Conservation (phyloP, 345 rosid genomes). For the Populus pruinosa region DNA sequence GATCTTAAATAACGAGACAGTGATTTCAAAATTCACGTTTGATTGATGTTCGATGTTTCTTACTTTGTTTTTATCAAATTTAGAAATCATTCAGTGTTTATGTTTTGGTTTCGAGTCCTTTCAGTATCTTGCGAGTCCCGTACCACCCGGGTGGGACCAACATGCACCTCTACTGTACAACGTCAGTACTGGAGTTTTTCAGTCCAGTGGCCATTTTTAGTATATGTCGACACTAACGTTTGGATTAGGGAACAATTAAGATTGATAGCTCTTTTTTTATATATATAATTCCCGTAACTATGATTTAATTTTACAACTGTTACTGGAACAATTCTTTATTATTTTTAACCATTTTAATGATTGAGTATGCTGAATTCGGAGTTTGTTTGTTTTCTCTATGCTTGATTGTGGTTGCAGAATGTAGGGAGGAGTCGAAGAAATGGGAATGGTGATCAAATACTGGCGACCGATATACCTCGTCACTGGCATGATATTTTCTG, state of each 20-base stretch:
- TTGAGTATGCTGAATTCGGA: neutral
- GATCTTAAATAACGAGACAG: neutral
- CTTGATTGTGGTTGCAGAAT: conserved; percentile 34
- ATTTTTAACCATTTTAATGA: neutral
- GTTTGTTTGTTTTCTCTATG: neutral
- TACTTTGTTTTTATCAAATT: neutral
- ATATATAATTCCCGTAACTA: neutral
- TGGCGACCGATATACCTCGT: conserved; percentile 46
- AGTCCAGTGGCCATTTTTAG: neutral
- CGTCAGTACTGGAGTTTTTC: neutral
- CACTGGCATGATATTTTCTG: conserved; percentile 93
- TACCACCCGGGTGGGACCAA: neutral
- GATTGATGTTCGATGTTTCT: neutral
- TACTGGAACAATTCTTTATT: neutral
- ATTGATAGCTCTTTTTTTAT: neutral
- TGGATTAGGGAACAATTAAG: neutral
- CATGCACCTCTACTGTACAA: neutral
- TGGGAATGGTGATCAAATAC: conserved; percentile 42
- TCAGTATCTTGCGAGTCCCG: neutral
- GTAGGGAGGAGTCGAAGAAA: conserved; percentile 60
- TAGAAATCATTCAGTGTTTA: neutral
- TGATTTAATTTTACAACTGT: neutral
- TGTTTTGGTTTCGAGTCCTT: neutral
- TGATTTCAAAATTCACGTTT: neutral
- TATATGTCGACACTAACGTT: neutral